Evolutionary conservation across 1,284 basidiomycete genomes (phyloP), one percentile per base, ranked within the genome.

Genomic region (Microbotryomycetes sp.): DNA sequence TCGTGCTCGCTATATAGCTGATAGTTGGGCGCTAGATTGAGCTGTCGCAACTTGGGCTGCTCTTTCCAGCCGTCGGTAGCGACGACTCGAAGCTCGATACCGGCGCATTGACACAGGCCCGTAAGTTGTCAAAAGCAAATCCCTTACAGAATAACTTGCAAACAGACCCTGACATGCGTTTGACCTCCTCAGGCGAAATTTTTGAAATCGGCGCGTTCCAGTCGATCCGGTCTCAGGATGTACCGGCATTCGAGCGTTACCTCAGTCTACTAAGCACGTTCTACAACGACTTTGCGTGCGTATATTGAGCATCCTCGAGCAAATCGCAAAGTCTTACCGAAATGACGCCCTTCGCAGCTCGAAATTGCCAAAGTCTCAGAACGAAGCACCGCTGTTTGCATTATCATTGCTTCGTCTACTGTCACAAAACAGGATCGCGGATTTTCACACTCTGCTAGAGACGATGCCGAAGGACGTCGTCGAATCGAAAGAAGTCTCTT

Each of bases 381-480:
- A 88, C 75, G 88, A 94, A 78, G 87, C 86, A 68, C 84, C 93
- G 52, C 85, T 97, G 60, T 85, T 91, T 53, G 93, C 94, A 1
- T 84, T 99, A 26, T 88, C 94, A 73, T 87, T 99, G 73, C 88
- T 98, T 69, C 88, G 91, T 27, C 84, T 97, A 62, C 84, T 99
- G 67, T 91, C 90, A 1, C 90, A 94, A 76, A 97, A 97, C 77
- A 86, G 90, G 73, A 96, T 97, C 73, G 91, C 94, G 47, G 89
- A 94, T 73, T 98, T 98, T 80, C 96, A 99, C 76, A 96, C 91
- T n/a, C 86, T 90, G n/a, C 84, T 99, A 60, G 96, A 99, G 76
- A 88, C 89, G n/a, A 82, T 98, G 23, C 72, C 75, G 6, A 46
- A 52, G 11, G 59, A 56, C 11, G 26, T 69, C 6, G 24, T 66